Evolutionary conservation across 2,329 filamentous ascomycete genomes (phyloP), one percentile per base, ranked within the genome.

Genomic region (Neofusicoccum cordaticola): DNA sequence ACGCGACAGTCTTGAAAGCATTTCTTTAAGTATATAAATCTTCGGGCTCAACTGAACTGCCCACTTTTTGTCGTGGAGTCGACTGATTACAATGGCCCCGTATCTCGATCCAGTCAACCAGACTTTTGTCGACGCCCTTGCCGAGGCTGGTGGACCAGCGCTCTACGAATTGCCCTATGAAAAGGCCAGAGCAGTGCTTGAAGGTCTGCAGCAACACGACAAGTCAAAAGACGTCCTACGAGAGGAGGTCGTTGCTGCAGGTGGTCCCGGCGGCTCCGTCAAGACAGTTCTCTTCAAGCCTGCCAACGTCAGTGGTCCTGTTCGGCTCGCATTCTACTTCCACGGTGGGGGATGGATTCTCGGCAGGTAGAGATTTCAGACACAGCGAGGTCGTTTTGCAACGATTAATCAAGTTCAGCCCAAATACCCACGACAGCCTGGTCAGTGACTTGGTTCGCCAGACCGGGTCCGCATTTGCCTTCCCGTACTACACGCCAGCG

Each of bases 21-120:
- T 47, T 3, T 22, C 42, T 5, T 19, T 17, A 2, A n/a, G 37
- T 5, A 42, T 11, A 2, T 39, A 44, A 27, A 22, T 8, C 7
- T 19, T 5, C n/a, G 3, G 3, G 15, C 13, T 4, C 11, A 27
- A 19, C 15, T 12, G n/a, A 13, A 13, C 9, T 35, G n/a, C n/a
- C 11, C n/a, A 13, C 11, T 31, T 11, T 15, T 50, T 19, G 13
- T 4, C 47, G 17, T 12, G 27, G 7, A 50, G 2, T 31, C 13
- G 6, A 19, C 2, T 35, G 37, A 22, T n/a, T n/a, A 37, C n/a
- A n/a, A 60, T 60, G 56, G 31, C 42, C 37, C 56, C 56, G 4
- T 60, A 60, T 22, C 56, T 60, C 34, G 56, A 60, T 9, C 56
- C 56, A 31, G 56, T 60, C 41, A 60, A 60, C 31, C 56, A 47